Evolutionary conservation across 1,284 basidiomycete species (phyloP).

Genomic region (Cryptococcus sp.): DNA sequence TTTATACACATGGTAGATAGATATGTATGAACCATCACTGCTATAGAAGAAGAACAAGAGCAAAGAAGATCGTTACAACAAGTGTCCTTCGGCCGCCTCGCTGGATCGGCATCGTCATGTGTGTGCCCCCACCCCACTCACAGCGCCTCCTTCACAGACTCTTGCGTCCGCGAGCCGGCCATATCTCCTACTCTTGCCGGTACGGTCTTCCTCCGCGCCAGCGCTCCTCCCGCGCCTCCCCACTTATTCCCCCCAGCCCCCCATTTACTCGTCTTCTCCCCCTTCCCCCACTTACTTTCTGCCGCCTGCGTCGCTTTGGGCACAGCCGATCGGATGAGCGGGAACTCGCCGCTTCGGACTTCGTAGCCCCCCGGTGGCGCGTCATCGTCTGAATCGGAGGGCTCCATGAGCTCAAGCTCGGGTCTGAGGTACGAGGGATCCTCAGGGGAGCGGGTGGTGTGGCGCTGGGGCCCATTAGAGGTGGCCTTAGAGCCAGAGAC

Average conservation of each 20-base stretch:
- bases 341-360: conserved; percentile 19
- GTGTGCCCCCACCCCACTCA: too few species aligned
- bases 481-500: background rate
- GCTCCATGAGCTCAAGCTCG: conserved; percentile 34
- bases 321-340: background rate
- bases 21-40: background rate
- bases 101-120: too few species aligned
- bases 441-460: conserved; percentile 4
- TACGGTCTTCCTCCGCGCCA: conserved; percentile 9
- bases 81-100: background rate
- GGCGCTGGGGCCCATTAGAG: conserved; percentile 1
- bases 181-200: conserved; percentile 8
- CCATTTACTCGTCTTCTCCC: background rate
- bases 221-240: too few species aligned
- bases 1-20: background rate
- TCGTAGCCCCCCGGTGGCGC: conserved; percentile 43
- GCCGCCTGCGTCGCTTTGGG: conserved; percentile 8
- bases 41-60: background rate
- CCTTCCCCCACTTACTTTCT: background rate
- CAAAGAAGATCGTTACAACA: background rate
- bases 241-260: background rate
- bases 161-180: background rate
- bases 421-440: background rate
- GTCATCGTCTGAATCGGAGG: conserved; percentile 50
- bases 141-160: conserved; percentile 10